Conservation (phyloP, 129 eudicot genomes). For the Flaveria sonorensis region DNA sequence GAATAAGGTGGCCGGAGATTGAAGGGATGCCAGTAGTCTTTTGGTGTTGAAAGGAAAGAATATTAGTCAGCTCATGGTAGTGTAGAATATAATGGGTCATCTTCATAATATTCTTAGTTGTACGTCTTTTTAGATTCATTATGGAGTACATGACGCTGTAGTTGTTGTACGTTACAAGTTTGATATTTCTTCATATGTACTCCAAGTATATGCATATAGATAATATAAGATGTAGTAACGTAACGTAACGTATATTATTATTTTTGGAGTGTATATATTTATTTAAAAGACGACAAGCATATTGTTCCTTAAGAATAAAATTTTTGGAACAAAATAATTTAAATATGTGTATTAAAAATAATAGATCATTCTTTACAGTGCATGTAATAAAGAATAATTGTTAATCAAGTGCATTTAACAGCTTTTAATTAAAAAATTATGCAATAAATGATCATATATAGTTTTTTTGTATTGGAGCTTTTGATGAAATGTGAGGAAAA, state of each 20-base stretch:
- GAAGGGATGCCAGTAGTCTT: constrained; percentile 38
- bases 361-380: neutral
- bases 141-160: constrained; percentile 12
- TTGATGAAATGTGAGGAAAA: no score
- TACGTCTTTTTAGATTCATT: neutral
- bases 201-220: neutral
- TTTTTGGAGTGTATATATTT: neutral
- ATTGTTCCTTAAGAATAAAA: neutral
- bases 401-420: neutral
- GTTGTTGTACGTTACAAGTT: constrained; percentile 22
- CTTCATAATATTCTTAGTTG: constrained; percentile 19
- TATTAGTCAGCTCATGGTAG: constrained; percentile 31
- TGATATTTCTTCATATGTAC: constrained; percentile 29
- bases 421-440: no score
- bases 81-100: constrained; percentile 27
- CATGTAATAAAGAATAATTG: neutral
- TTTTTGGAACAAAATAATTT: no score
- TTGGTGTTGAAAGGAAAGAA: constrained; percentile 51
- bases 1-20: constrained; percentile 35
- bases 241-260: neutral
- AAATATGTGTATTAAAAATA: no score
- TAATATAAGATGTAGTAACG: neutral
- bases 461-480: no score
- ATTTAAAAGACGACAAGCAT: neutral
- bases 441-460: no score